A percentile compares a stretch with the other conserved stretches of the same genome.
Evolutionary conservation across 768 basidiomycete species (phyloP).

Genomic region (Termitomyces heimii): DNA sequence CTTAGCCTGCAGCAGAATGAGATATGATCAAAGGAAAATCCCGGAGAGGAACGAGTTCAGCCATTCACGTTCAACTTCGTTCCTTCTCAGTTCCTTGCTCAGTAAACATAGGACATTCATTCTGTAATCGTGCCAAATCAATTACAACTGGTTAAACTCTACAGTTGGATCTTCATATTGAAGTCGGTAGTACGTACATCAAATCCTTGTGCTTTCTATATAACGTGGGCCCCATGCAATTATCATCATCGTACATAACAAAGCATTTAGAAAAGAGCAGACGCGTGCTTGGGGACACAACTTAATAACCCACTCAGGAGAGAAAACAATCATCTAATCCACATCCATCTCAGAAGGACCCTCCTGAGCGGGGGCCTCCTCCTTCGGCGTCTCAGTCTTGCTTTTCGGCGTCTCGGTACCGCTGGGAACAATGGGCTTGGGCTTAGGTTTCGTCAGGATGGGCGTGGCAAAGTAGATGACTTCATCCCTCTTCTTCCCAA

Average conservation of each 20-base stretch:
- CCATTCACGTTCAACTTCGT: too few relatives aligned
- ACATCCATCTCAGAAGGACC: constrained; percentile 82
- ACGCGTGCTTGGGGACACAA: background rate
- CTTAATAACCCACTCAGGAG: background rate
- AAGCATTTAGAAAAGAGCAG: background rate
- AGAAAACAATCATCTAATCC: constrained; percentile 42
- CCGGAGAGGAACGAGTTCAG: too few relatives aligned
- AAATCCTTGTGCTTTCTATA: constrained; percentile 13
- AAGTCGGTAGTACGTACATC: constrained; percentile 8
- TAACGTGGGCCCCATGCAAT: constrained; percentile 10
- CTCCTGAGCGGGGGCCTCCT: constrained; percentile 29
- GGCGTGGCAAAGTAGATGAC: constrained; percentile 84
- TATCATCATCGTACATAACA: constrained; percentile 12
- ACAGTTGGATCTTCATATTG: background rate
- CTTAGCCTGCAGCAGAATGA: too few relatives aligned
- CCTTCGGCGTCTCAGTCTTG: constrained; percentile 51
- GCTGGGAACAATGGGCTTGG: constrained; percentile 64
- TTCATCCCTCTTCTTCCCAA: constrained; percentile 90
- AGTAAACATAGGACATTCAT: too few relatives aligned
- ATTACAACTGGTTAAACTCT: background rate
- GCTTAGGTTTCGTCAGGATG: constrained; percentile 90
- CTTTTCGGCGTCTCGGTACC: constrained; percentile 73
- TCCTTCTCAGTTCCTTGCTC: too few relatives aligned
- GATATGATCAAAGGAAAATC: too few relatives aligned
- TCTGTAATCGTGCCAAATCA: too few relatives aligned